Evolutionary conservation across 2,329 filamentous ascomycete genomes (phyloP).

Genomic region (Simplicillium aogashimaense): DNA sequence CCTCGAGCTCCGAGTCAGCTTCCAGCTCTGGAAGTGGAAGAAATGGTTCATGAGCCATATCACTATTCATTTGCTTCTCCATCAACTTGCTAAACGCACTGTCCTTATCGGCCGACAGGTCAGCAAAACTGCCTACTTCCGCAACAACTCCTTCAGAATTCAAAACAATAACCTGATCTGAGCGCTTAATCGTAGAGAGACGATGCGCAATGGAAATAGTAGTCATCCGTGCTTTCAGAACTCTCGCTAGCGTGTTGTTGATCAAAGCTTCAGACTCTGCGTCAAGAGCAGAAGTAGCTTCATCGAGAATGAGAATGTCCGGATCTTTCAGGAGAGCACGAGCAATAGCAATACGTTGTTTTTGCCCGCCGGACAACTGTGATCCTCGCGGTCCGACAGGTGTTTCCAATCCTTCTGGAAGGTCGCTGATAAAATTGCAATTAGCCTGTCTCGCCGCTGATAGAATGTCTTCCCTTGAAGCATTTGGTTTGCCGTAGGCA

Average conservation of each 20-base stretch:
- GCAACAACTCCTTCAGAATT: too few relatives aligned
- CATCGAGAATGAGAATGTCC: slow-evolving; percentile 92
- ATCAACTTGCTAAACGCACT: too few relatives aligned
- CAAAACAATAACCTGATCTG: too few relatives aligned
- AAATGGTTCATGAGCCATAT: too few relatives aligned
- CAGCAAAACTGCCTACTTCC: too few relatives aligned
- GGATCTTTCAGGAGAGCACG: slow-evolving; percentile 90
- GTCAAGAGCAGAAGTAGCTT: slow-evolving; percentile 91
- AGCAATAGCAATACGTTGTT: slow-evolving; percentile 95
- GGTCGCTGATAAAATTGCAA: slow-evolving; percentile 92
- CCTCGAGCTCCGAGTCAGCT: too few relatives aligned
- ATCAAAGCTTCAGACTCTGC: slow-evolving; percentile 96
- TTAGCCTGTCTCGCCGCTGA: slow-evolving; percentile 85
- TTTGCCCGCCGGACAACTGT: slow-evolving; percentile 91
- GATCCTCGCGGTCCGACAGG: slow-evolving; percentile 86
- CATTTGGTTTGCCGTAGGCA: slow-evolving; percentile 75
- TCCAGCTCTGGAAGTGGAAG: too few relatives aligned
- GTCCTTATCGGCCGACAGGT: too few relatives aligned
- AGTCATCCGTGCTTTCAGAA: slow-evolving; percentile 82
- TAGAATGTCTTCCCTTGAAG: slow-evolving; percentile 71
- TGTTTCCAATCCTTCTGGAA: slow-evolving; percentile 91
- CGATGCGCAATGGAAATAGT: slow-evolving; percentile 92
- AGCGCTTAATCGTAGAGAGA: too few relatives aligned
- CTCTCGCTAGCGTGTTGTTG: slow-evolving; percentile 73
- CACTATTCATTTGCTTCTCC: too few relatives aligned